Conservation (phyloP, 2,329 filamentous ascomycete species). For the Cryphonectria parasitica region DNA sequence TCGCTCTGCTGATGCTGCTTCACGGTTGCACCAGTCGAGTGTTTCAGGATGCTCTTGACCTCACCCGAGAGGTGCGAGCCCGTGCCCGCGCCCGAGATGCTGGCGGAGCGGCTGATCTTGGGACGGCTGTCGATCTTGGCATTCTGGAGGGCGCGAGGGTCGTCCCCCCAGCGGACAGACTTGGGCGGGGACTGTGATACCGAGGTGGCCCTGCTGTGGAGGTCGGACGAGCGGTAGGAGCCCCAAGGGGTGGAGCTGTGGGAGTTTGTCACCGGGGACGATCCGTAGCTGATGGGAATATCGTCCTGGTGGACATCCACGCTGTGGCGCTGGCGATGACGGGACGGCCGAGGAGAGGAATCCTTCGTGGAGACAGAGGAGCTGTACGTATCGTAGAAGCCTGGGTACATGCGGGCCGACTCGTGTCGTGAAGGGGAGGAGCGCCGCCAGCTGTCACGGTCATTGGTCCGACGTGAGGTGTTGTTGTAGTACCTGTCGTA, state of each 20-base stretch:
- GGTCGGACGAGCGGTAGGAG: conserved; percentile 17
- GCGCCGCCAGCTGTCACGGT: conserved; percentile 21
- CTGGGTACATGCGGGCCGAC: conserved; percentile 23
- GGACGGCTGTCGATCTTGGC: conserved; percentile 23
- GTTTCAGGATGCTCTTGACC: conserved; percentile 29
- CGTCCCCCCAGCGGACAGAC: conserved; percentile 29
- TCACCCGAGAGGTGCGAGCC: conserved; percentile 20
- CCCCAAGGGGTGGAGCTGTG: conserved; percentile 22
- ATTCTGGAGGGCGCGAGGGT: conserved; percentile 26
- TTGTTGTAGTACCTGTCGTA: conserved; percentile 26
- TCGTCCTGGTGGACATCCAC: conserved; percentile 12
- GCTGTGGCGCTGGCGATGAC: conserved; percentile 20
- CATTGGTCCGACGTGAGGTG: conserved; percentile 17
- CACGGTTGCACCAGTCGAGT: not conserved
- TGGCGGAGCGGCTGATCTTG: conserved; percentile 23
- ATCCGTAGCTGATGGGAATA: conserved; percentile 24
- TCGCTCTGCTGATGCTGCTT: conserved; percentile 1
- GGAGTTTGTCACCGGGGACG: conserved; percentile 21
- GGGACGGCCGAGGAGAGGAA: conserved; percentile 16
- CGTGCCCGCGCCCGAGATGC: conserved; percentile 23
- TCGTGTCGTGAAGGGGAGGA: conserved; percentile 24
- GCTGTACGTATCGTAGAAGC: conserved; percentile 26
- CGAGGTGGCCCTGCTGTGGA: conserved; percentile 18
- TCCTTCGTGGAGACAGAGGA: conserved; percentile 17
- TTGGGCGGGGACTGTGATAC: conserved; percentile 21